Base-by-base conservation (phyloP, 768 basidiomycete species). In the Phylloporus arenicola region DNA sequence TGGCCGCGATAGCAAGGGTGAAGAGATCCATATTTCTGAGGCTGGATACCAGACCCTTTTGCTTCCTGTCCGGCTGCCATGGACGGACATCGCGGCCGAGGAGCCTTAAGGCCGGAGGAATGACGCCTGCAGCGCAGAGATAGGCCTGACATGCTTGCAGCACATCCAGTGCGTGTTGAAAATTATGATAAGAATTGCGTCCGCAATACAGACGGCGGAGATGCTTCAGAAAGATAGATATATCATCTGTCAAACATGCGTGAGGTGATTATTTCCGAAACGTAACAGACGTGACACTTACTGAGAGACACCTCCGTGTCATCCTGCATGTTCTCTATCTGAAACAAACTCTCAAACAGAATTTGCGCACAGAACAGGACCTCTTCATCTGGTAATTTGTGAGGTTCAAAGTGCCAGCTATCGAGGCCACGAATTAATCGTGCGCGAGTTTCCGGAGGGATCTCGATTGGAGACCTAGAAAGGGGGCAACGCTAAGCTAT, bases 151-250 rank as follows among this genome's bases (percentile, higher is more conserved):
- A 81, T 0, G 94, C 93, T 64, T 99, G 96, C 19, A 98, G 78
- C 14, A 98, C 96, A 67, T 99, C 96, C 38, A 96, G 74, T 1
- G 94, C 96, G 69, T 99, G 96, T 54, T 91, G 84, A 64, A 95
- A 98, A 64, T 98, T 99, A 75, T 99, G 96, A 68, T 99, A 99
- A 24, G 88, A 86, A 70, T 97, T 97, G 51, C 85, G 83, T 45
- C 80, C 77, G 53, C 93, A 87, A 67, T 99, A 99, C 45, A 95
- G 84, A 25, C 82, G 81, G n/a, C 86, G 82, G n/a, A 98, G 79
- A 56, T 95, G 90, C 57, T 82, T 81, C 35, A 99, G 76, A 60
- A 98, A 86, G 10, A 80, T 70, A 17, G 81, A 78, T 56, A 97
- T 77, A 69, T 85, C 82, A 56, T 76, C 92, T 92, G 67, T 56